A percentile compares a stretch with the other conserved stretches of the same genome.
Evolutionary conservation across 805 yeast genomes (phyloP).

Genomic region (Candida argentea): DNA sequence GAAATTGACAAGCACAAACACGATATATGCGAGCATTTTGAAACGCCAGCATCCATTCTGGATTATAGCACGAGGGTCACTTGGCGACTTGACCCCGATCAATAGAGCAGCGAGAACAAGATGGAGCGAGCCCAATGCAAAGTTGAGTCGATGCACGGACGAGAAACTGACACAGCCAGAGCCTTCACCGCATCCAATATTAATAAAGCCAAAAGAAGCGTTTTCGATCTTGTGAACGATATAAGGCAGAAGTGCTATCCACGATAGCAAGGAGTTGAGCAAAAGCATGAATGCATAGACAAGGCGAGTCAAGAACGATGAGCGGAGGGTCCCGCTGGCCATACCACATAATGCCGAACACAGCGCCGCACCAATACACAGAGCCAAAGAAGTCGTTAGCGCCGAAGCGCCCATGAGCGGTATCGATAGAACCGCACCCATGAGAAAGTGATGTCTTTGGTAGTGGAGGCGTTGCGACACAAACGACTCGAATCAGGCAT

Average conservation of each 20-base stretch:
- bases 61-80: conserved; percentile 66
- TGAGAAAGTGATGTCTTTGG: conserved; percentile 13
- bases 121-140: conserved; percentile 78
- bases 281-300: conserved; percentile 75
- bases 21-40: conserved; percentile 53
- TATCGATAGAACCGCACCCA: conserved; percentile 65
- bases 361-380: conserved; percentile 70
- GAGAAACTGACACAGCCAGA: conserved; percentile 80
- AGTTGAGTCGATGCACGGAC: conserved; percentile 86
- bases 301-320: conserved; percentile 76
- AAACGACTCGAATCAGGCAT: not conserved
- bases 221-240: conserved; percentile 64
- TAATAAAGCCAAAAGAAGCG: conserved; percentile 58
- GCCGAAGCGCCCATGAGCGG: conserved; percentile 50
- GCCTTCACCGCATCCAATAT: conserved; percentile 65
- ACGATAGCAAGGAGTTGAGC: conserved; percentile 72
- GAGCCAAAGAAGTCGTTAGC: conserved; percentile 47
- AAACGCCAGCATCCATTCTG: conserved; percentile 92
- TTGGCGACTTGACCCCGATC: conserved; percentile 65
- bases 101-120: conserved; percentile 56
- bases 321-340: conserved; percentile 52
- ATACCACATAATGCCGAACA: conserved; percentile 49
- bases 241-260: conserved; percentile 86
- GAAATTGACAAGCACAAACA: conserved; percentile 52
- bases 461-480: not conserved